Evolutionary conservation across 2,329 filamentous ascomycete genomes (phyloP), one percentile per base, ranked within the genome.

Genomic region (Westerdykella aurantiaca): DNA sequence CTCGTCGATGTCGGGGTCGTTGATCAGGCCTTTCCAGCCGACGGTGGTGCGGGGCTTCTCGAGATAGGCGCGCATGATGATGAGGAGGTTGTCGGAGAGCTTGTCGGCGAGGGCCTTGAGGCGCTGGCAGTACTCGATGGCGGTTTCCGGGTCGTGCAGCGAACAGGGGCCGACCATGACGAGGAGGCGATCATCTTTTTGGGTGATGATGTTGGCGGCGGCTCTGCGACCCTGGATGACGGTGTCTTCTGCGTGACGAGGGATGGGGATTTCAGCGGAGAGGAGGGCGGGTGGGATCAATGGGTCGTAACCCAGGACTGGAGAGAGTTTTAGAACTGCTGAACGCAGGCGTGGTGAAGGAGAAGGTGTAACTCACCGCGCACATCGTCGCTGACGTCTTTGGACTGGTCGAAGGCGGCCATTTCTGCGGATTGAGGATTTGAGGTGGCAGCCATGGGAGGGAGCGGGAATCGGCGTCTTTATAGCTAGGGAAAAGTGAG

Each of bases 21-120:
- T 98, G 78, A 98, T 96, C 69, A 98, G 78, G 41, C 93, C 93
- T 75, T 98, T 98, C 93, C 93, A 98, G 66, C 93, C 93, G 39
- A 98, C 90, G 0, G 93, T 98, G 39, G 93, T 98, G 49, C 93
- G 85, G 34, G 93, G 93, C 79, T 98, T 98, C 78, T 98, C 93
- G 41, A 98, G 85, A 79, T 98, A 98, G 64, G 90, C 89, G 59
- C 93, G 88, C 93, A 98, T 98, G 63, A 98, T 83, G 67, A 98
- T 86, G 68, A 83, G 83, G 38, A 98, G 78, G 66, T 97, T 90
- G 57, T 82, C 76, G 49, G 83, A 81, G 50, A 96, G 83, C 76
- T 85, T 88, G 52, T 86, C 80, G 47, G 89, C 81, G 38, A 96
- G 75, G 42, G 76, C 72, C 72, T 88, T 86, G 39, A 98, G 80